Conservation (phyloP, 306 rosid species). For the Lupinus albus region DNA sequence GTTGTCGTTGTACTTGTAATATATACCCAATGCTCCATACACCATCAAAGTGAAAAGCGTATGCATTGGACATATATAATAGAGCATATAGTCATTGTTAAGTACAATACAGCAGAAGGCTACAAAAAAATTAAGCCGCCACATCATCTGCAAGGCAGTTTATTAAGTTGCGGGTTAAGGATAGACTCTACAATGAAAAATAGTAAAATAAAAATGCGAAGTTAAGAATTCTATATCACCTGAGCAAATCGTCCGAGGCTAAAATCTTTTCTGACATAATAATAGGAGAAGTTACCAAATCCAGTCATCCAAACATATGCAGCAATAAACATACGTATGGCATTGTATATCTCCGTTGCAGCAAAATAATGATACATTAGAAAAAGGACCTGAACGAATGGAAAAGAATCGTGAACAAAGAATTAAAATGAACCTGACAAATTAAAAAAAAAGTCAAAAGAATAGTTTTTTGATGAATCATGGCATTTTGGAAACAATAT, state of each 20-base stretch:
- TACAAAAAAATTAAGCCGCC: conserved; percentile 95
- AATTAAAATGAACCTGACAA: conserved; percentile 15
- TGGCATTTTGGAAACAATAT: conserved; percentile 31
- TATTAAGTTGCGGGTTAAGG: conserved; percentile 22
- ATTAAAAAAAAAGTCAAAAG: conserved; percentile 11
- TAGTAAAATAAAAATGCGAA: conserved; percentile 5
- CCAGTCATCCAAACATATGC: conserved; percentile 99
- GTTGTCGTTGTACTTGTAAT: conserved; percentile 78
- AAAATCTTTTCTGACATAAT: conserved; percentile 92
- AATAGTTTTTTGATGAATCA: conserved; percentile 30
- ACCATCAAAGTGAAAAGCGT: conserved; percentile 97
- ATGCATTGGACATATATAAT: conserved; percentile 99
- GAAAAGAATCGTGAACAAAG: conserved; percentile 29
- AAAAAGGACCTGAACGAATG: conserved; percentile 80
- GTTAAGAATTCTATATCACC: conserved; percentile 52
- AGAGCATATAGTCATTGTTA: conserved; percentile 88
- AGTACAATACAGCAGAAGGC: conserved; percentile 90
- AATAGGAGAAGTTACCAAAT: conserved; percentile 97
- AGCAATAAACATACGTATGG: conserved; percentile 94
- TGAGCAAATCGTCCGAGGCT: conserved; percentile 91
- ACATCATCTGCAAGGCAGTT: conserved; percentile 86
- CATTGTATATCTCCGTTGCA: conserved; percentile 94
- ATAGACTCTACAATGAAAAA: background rate
- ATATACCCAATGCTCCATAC: conserved; percentile 95
- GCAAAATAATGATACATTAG: conserved; percentile 96